phyloP scores from a whole-genome alignment of 2,329 filamentous ascomycete species.

The Bimuria novae-zelandiae region DNA sequence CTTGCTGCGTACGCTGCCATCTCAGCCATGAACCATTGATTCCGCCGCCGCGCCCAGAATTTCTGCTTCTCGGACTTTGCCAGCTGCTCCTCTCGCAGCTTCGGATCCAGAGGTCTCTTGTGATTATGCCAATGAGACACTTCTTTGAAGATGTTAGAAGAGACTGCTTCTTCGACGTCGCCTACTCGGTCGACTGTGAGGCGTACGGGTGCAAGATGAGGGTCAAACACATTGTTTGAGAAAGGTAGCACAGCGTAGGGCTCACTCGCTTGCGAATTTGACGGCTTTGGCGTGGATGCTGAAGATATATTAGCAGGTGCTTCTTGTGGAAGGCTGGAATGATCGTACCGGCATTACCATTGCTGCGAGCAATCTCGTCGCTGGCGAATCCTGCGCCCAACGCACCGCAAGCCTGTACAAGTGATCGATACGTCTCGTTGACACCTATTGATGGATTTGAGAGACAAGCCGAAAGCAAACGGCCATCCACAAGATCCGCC shows the following conservation, averaged over 20 bases:
- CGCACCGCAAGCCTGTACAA: constrained; percentile 25
- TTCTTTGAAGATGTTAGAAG: constrained; percentile 53
- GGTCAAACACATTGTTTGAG: constrained; percentile 53
- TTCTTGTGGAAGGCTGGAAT: background rate
- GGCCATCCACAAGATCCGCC: constrained; percentile 61
- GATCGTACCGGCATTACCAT: constrained; percentile 1
- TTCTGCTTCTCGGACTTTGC: constrained; percentile 40
- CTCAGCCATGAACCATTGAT: constrained; percentile 70
- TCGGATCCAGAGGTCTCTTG: constrained; percentile 56
- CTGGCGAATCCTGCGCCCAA: constrained; percentile 21
- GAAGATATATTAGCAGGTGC: background rate
- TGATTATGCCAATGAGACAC: constrained; percentile 67
- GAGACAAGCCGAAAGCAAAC: constrained; percentile 42
- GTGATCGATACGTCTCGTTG: constrained; percentile 23
- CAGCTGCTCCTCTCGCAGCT: constrained; percentile 33
- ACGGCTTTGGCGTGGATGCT: background rate
- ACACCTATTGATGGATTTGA: constrained; percentile 20
- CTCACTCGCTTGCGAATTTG: background rate
- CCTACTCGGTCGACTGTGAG: constrained; percentile 43
- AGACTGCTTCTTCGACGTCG: constrained; percentile 35
- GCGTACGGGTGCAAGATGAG: constrained; percentile 52
- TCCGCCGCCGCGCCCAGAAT: constrained; percentile 52
- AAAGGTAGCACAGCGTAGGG: constrained; percentile 52
- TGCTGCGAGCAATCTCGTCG: constrained; percentile 2
- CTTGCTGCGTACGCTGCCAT: constrained; percentile 72